Evolutionary conservation across 345 rosid genomes (phyloP).

Genomic region (Citrus sinensis): DNA sequence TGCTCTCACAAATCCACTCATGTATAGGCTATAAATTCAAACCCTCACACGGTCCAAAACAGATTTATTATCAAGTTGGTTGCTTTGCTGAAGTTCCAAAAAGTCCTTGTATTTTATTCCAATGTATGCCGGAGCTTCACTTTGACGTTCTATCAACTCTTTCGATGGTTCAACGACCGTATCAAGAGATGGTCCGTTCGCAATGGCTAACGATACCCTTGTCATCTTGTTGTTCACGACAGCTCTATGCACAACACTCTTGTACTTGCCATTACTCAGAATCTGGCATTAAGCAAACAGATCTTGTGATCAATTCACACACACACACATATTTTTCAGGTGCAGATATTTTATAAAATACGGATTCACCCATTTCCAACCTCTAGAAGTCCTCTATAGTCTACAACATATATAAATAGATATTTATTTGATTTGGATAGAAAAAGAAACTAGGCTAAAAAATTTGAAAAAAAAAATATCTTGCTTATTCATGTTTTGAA

Average conservation of each 20-base stretch:
- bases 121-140: constrained; percentile 16
- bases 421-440: too few species aligned
- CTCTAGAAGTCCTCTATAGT: too few species aligned
- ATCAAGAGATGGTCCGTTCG: constrained; percentile 43
- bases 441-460: too few species aligned
- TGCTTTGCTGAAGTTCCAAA: constrained; percentile 35
- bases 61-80: constrained; percentile 31
- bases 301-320: neutral
- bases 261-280: constrained; percentile 57
- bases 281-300: constrained; percentile 21
- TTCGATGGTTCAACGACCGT: constrained; percentile 32
- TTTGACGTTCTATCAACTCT: constrained; percentile 20
- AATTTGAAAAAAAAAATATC: too few species aligned
- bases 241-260: constrained; percentile 49
- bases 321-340: too few species aligned
- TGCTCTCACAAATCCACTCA: neutral
- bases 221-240: constrained; percentile 30
- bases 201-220: constrained; percentile 34
- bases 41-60: constrained; percentile 25
- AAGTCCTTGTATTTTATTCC: constrained; percentile 40
- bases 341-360: too few species aligned
- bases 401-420: too few species aligned
- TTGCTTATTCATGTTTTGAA: too few species aligned
- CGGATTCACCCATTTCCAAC: too few species aligned
- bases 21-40: neutral